Base-by-base conservation (phyloP, 805 yeast species). In the Lachancea fermentati region DNA sequence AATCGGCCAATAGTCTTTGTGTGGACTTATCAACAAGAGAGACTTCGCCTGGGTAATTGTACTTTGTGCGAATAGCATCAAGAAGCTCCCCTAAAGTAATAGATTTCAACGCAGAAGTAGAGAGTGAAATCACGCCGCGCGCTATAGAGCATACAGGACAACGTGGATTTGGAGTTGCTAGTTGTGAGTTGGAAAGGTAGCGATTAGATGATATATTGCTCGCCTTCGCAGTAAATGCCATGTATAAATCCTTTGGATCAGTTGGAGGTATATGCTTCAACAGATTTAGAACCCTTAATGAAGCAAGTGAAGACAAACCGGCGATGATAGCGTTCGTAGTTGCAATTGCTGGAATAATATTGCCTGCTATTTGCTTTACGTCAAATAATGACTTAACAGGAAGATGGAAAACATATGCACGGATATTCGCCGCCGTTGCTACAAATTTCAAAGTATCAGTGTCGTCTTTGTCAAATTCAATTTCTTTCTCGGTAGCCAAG, bases 291-390 rank as follows among this genome's bases (percentile, higher is more conserved):
- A 77, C 59, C 58, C 76, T 75, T 34, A 88, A 63, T 0, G 95
- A 83, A 29, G 81, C 77, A 30, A 91, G 58, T 3, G 88, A 80
- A 12, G 93, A 82, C 49, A 87, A 74, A 0, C 98, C 98, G 0
- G 96, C 88, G 51, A 93, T 81, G 11, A 93, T 81, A 1, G 98
- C 97, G 60, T 93, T 93, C 3, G 97, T 91, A 1, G 98, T 93
- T 4, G 98, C 97, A 51, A 94, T 89, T 0, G 98, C 98, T 0
- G 99, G 98, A 30, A 93, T 93, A 52, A 93, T 93, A 61, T 91
- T 93, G 4, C 99, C 99, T 0, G 98, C 98, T 48, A 91, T 88
- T 54, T 85, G 94, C 59, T 93, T 93, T 46, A 85, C 76, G 45
- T 87, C 95, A 57, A 94, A 93, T 44, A 85, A 81, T 3, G 93